Evolutionary conservation across 495 filamentous ascomycete genomes (phyloP), one percentile per base, ranked within the genome.

Genomic region (Articulospora tetracladia): DNA sequence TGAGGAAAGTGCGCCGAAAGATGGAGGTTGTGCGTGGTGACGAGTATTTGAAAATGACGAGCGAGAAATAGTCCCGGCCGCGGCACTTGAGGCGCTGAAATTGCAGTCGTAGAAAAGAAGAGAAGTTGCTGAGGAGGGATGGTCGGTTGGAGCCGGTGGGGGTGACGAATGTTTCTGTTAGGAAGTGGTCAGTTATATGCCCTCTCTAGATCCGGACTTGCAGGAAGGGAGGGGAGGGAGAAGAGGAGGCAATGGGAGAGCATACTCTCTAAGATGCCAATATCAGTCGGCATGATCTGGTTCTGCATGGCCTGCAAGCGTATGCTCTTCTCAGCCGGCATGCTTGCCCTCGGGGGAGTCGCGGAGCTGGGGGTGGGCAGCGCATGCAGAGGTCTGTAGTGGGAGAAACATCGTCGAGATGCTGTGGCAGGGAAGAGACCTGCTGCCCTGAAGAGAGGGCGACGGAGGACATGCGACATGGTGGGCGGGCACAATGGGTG

Each of bases 71-170:
- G 30, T 64, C 61, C 12, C 55, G 44, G 24, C 49, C 17, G 20
- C 27, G 22, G 26, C 3, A 32, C 19, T 25, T 32, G 12, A 67
- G 12, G 4, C 39, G 53, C 2, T 28, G 30, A 39, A 52, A 66
- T 30, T 83, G 79, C 53, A 86, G 65, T 19, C 63, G 66, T 51
- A 77, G 55, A 24, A 82, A 72, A 51, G 72, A 69, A 53, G 63
- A 60, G 25, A 80, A 83, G 7, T 71, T 60, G 10, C 63, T 41
- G 69, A 86, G 80, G 44, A 86, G 62, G 3, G 82, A 82, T 11
- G 85, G 83, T 63, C 79, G 70, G 53, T 84, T 81, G 32, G 65
- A 68, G 72, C 81, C 78, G 13, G 79, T 71, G n/a, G 83, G 85
- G 70, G 75, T 77, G 22, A 88, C 73, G 61, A 85, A 86, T 4